A percentile compares a stretch with the other conserved stretches of the same genome.
Evolutionary conservation across 306 rosid genomes (phyloP).

Genomic region (Vigna angularis): DNA sequence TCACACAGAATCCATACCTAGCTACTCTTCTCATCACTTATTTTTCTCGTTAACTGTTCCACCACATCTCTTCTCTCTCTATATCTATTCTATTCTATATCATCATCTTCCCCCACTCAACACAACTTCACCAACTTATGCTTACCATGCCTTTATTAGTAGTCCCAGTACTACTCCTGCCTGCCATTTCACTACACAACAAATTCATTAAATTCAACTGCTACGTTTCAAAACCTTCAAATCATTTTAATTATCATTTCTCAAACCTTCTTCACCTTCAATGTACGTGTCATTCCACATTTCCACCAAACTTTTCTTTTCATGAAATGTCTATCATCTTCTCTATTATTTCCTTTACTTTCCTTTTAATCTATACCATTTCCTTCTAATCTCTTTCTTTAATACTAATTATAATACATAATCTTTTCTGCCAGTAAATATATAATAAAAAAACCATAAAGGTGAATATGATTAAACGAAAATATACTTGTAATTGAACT

Average conservation of each 20-base stretch:
- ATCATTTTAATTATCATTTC: too few species aligned
- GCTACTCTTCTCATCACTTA: constrained; percentile 37
- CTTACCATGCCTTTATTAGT: not conserved
- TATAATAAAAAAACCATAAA: too few species aligned
- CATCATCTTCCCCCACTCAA: not conserved
- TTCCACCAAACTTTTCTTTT: not conserved
- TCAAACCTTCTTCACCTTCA: not conserved
- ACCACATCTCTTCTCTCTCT: constrained; percentile 21
- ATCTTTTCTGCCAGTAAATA: too few species aligned
- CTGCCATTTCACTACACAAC: constrained; percentile 51
- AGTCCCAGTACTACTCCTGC: not conserved
- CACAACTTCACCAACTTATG: not conserved
- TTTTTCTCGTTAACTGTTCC: constrained; percentile 57
- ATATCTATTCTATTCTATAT: not conserved
- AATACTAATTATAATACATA: too few species aligned
- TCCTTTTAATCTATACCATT: too few species aligned
- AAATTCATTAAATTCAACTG: constrained; percentile 49
- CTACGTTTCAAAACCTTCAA: constrained; percentile 26
- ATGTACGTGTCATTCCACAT: too few species aligned
- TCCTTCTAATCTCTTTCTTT: too few species aligned
- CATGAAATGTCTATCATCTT: too few species aligned
- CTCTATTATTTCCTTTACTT: too few species aligned
- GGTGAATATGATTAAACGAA: too few species aligned
- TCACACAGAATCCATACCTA: constrained; percentile 41
- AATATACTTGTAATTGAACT: too few species aligned